These are phyloP conservation scores for Russula lepida DNA, from an alignment of 768 basidiomycete species.

Conservation along the genomic window DNA sequence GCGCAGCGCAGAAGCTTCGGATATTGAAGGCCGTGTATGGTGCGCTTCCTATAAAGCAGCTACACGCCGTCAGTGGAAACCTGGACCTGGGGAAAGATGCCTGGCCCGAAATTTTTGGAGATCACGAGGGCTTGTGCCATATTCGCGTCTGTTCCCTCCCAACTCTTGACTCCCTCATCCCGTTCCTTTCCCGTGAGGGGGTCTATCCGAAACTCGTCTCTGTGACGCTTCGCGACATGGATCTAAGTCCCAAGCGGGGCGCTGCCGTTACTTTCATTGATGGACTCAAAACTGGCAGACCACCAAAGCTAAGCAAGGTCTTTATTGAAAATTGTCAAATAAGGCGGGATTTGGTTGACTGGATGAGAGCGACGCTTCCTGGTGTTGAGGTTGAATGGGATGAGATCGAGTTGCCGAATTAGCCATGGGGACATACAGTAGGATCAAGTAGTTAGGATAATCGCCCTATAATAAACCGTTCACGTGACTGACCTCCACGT, in stretches of 20 bases:
- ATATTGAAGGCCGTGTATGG: slow-evolving; percentile 7
- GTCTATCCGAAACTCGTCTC: slow-evolving; percentile 9
- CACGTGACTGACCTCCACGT: slow-evolving; percentile 20
- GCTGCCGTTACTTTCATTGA: not conserved
- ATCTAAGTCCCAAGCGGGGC: not conserved
- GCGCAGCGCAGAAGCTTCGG: slow-evolving; percentile 14
- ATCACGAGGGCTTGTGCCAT: not conserved
- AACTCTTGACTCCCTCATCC: slow-evolving; percentile 4
- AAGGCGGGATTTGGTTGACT: not conserved
- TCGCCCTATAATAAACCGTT: not conserved
- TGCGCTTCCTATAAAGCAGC: slow-evolving; percentile 4
- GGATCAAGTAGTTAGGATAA: not conserved
- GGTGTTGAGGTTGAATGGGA: slow-evolving; percentile 11
- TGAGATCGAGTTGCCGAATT: not conserved
- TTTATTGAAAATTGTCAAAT: slow-evolving; percentile 8
- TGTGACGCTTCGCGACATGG: slow-evolving; percentile 1
- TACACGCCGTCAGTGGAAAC: slow-evolving; percentile 2
- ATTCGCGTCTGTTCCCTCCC: slow-evolving; percentile 5
- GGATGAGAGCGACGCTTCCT: not conserved
- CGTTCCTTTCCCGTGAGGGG: not conserved
- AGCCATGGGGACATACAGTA: not conserved
- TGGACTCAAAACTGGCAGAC: not conserved
- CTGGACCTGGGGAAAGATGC: slow-evolving; percentile 9
- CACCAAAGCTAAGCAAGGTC: slow-evolving; percentile 1
- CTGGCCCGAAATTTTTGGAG: slow-evolving; percentile 9